Base-by-base conservation (phyloP, 768 basidiomycete genomes). In the Pulveroboletus sp. region DNA sequence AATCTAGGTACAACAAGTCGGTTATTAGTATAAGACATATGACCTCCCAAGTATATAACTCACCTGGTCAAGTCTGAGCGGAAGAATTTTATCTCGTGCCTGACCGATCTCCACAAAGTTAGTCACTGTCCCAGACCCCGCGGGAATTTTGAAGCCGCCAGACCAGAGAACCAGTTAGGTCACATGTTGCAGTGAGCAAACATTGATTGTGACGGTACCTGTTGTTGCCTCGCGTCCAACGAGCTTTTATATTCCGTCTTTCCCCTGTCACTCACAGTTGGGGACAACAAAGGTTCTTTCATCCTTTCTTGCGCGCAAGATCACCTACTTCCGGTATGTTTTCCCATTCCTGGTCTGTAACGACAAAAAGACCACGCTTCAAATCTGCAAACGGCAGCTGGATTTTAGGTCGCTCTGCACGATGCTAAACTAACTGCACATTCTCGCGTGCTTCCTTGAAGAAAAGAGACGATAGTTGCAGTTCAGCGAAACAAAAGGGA, bases 21-120 rank as follows among this genome's bases (percentile, higher is more conserved):
- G 3, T 33, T 0, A 14, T 49, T 4, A 36, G 19, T 7, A 38
- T 11, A 12, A 3, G 5, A 12, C 9, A 6, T 13, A 2, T n/a
- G 4, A 35, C 16, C 32, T 3, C 20, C 21, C 6, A 2, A 4
- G 25, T n/a, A n/a, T 10, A n/a, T 1, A 19, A 60, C 75, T 11
- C 52, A 87, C 90, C 73, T 97, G 93, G 65, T 98, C 97, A 2
- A 98, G 82, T 59, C 94, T 93, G 55, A 98, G 77, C 0, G 90
- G 90, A 1, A 98, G 71, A 29, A 98, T 90, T 68, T 90, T 94
- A 23, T 97, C 94, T 58, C 94, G 82, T 31, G 97, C 97, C 68
- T 95, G 90, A 41, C 97, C 94, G 64, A 98, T 95, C 68, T 95
- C 94, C 17, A 94, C 88, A 41, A 98, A 89, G 66, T 98, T 93